Evolutionary conservation across 1,139 yeast genomes (phyloP), one percentile per base, ranked within the genome.

Genomic region (Yarrowia galli): DNA sequence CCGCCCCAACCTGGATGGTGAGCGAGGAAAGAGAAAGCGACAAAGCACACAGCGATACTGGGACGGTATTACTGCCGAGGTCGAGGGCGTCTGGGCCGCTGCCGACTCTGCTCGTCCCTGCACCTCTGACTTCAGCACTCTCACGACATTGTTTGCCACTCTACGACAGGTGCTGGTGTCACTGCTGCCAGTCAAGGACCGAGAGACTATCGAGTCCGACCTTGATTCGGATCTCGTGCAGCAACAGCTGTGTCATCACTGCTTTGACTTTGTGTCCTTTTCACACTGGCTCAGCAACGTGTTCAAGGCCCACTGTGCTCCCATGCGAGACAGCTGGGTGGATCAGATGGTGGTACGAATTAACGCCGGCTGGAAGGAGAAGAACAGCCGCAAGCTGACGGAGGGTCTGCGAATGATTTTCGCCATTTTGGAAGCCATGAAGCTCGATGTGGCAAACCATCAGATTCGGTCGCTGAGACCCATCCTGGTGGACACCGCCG

Each of bases 351-450:
- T 86, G 68, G 75, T 77, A n/a, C 85, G 87, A 73, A 89, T 92
- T 75, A 83, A 82, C 68, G 83, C 83, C 69, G 92, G 96, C 25
- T 85, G 85, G 70, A 76, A 78, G n/a, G 81, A 82, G 40, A 80
- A 81, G 71, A 83, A 87, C 23, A 85, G 87, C 15, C 76, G 82
- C 18, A 82, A 83, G 69, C 80, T 92, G 65, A 91, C 91, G 54
- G 91, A 88, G 67, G 97, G 97, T 2, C 80, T 93, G 68, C 84
- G 95, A 70, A 84, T 88, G 80, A 84, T 91, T 22, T 92, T 93
- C 77, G 90, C 91, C 71, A 90, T 93, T 69, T 81, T 93, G 72
- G 98, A 92, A 77, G 96, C 97, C n/a, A 92, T 93, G 97, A 93
- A 93, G 77, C 82, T 93, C 72, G 98, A 93, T 75, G 96, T 92